Evolutionary conservation across 768 basidiomycete genomes (phyloP), one percentile per base, ranked within the genome.

Genomic region (Mycena filopes): DNA sequence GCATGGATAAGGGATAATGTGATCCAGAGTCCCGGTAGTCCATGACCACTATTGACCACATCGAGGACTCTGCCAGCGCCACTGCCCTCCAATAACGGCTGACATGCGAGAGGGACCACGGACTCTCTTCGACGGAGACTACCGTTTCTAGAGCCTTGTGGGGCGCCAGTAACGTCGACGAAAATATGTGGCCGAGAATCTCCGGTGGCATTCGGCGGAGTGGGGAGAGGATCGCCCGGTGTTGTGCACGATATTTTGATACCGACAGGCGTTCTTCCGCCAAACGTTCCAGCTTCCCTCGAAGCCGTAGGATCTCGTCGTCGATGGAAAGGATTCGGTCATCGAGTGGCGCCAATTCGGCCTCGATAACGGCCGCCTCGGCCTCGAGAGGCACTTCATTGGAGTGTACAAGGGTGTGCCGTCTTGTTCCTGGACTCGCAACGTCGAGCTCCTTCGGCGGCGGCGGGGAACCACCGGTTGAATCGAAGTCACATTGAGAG

Each of bases 141-240:
- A 25, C 21, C 13, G 18, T 20, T 11, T n/a, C n/a, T n/a, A 20
- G 11, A 11, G 9, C 11, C 9, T 15, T 26, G 26, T 4, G 2
- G 36, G 20, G 20, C 10, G 28, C n/a, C 3, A 47, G 57, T 20
- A 48, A 21, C 10, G 57, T 49, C 57, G 41, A 61, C 12, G 50
- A 51, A 18, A 61, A 61, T 36, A 61, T 61, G 26, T 54, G 43
- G 13, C 28, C 50, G 3, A 61, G 50, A 0, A 61, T 33, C 33
- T 61, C 59, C 2, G 60, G 33, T n/a, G 60, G 60, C 18, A 61
- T 54, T 16, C 51, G 43, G n/a, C 60, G 11, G 12, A 61, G 29
- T 12, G 60, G 42, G 15, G 43, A 61, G 7, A 54, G 33, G 8
- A 61, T 54, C 6, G 21, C 21, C 1, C 18, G 23, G n/a, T 36